A percentile compares a stretch with the other conserved stretches of the same genome.
Evolutionary conservation across 78 protist genomes (phyloP).

Genomic region (Mastigamoeba balamuthi): DNA sequence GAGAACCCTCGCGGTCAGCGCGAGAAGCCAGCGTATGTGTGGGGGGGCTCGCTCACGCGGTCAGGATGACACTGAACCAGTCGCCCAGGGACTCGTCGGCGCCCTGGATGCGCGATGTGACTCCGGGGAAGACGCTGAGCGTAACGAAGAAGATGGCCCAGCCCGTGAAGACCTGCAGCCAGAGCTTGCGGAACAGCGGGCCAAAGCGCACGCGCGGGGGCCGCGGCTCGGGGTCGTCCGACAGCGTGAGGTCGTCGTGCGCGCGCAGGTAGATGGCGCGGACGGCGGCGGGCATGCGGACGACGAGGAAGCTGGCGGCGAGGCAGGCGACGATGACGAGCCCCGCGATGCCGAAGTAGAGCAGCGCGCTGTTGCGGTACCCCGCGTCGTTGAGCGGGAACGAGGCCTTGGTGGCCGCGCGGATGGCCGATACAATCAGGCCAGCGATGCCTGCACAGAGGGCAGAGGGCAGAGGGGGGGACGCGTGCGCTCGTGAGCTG

Average conservation of each 20-base stretch:
- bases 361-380: not conserved
- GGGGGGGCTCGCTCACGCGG: too few species aligned
- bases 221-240: too few species aligned
- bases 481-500: too few species aligned
- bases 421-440: not conserved
- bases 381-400: not conserved
- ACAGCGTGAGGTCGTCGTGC: too few species aligned
- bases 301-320: not conserved
- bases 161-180: not conserved
- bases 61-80: not conserved
- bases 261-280: too few species aligned
- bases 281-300: too few species aligned
- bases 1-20: too few species aligned
- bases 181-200: not conserved
- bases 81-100: not conserved
- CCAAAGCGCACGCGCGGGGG: too few species aligned
- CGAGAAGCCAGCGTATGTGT: too few species aligned
- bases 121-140: not conserved
- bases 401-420: not conserved
- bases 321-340: not conserved
- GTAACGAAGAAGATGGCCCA: not conserved
- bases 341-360: not conserved
- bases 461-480: too few species aligned
- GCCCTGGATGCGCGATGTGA: not conserved
- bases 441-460: too few species aligned